A percentile compares a stretch with the other conserved stretches of the same genome.
These are phyloP conservation scores for Trametes cinnabarina DNA, from an alignment of 768 basidiomycete genomes.

Conservation along the genomic window DNA sequence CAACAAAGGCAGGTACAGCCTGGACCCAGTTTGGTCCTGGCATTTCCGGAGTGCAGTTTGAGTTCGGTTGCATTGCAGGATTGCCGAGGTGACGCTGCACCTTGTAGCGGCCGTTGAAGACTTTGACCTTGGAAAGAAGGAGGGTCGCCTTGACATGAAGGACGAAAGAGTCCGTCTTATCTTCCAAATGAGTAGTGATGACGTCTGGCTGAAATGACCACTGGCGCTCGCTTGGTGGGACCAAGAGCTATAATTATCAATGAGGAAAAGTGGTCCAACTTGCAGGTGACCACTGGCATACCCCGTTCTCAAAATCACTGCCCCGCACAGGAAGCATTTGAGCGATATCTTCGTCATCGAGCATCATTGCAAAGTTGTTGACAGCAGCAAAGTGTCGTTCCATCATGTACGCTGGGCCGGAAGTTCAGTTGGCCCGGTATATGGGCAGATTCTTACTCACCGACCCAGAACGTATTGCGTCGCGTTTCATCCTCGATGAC, in stretches of 20 bases:
- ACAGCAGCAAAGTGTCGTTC: slow-evolving; percentile 67
- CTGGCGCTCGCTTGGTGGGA: slow-evolving; percentile 49
- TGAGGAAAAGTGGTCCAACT: slow-evolving; percentile 45
- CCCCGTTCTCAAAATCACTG: slow-evolving; percentile 61
- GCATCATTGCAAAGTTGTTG: slow-evolving; percentile 67
- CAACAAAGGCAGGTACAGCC: slow-evolving; percentile 46
- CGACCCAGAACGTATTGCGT: slow-evolving; percentile 64
- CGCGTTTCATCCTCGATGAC: slow-evolving; percentile 69
- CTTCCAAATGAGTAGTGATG: slow-evolving; percentile 57
- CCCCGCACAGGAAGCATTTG: slow-evolving; percentile 65
- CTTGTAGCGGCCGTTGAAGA: slow-evolving; percentile 66
- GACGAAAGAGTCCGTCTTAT: slow-evolving; percentile 67
- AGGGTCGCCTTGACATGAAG: slow-evolving; percentile 69
- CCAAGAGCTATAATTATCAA: slow-evolving; percentile 25
- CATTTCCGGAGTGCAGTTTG: slow-evolving; percentile 14
- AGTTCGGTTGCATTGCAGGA: slow-evolving; percentile 31
- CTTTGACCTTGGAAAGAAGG: slow-evolving; percentile 58
- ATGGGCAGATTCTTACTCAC: slow-evolving; percentile 8
- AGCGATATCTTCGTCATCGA: slow-evolving; percentile 74
- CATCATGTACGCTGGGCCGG: slow-evolving; percentile 46
- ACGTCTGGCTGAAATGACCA: slow-evolving; percentile 64
- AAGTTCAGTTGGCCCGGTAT: too few relatives aligned
- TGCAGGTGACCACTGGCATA: slow-evolving; percentile 32
- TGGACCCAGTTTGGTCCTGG: neutral
- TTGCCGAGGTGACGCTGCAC: slow-evolving; percentile 61